Conservation (phyloP, 2,329 filamentous ascomycete genomes). For the Sporothrix brasiliensis region DNA sequence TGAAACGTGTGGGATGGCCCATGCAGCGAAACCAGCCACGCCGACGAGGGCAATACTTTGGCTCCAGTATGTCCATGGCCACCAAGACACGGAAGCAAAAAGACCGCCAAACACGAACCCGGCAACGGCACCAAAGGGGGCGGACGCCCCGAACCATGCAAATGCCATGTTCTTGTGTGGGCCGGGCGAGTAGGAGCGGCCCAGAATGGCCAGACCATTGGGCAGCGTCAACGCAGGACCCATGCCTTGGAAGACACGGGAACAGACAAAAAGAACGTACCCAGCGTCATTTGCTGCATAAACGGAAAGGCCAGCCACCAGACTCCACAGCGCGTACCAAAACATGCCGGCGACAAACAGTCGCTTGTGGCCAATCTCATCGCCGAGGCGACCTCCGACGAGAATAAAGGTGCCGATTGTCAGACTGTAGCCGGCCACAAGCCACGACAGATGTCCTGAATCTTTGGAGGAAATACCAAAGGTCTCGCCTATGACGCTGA, state of each 20-base stretch:
- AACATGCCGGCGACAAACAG: conserved; percentile 61
- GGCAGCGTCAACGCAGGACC: conserved; percentile 66
- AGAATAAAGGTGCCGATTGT: conserved; percentile 55
- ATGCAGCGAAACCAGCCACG: conserved; percentile 33
- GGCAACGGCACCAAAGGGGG: conserved; percentile 51
- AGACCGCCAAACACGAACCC: conserved; percentile 48
- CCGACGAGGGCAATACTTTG: conserved; percentile 33
- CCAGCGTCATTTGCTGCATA: conserved; percentile 42
- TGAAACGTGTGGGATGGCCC: conserved; percentile 38
- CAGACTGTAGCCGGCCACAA: conserved; percentile 49
- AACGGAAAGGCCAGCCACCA: conserved; percentile 59
- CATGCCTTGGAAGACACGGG: conserved; percentile 61
- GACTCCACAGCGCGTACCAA: conserved; percentile 69
- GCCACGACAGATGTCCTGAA: conserved; percentile 61
- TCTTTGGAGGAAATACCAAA: conserved; percentile 26
- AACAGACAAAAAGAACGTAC: conserved; percentile 56
- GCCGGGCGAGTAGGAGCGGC: conserved; percentile 59
- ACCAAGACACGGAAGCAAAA: conserved; percentile 44
- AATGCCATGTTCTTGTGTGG: conserved; percentile 64
- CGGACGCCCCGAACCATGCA: conserved; percentile 51
- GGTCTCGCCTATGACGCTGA: conserved; percentile 28
- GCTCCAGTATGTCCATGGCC: conserved; percentile 47
- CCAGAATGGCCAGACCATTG: conserved; percentile 65
- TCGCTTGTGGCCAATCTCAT: conserved; percentile 63
- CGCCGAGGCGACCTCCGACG: conserved; percentile 61